Conservation (phyloP, 2,329 filamentous ascomycete genomes). For the Chaetomium globosum region DNA sequence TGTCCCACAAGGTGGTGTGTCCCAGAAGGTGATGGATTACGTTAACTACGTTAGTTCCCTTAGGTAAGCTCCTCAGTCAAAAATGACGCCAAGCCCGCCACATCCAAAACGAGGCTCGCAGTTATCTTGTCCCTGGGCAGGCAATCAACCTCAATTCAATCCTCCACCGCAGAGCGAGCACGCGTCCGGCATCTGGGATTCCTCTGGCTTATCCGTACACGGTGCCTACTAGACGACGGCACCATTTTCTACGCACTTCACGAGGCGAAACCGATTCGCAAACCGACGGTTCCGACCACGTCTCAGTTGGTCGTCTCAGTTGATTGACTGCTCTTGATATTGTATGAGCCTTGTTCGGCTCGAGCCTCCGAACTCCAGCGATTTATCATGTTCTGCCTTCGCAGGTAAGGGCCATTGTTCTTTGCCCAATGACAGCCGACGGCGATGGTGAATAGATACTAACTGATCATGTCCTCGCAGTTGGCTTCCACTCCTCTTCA, state of each 20-base stretch:
- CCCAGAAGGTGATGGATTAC: too few species aligned
- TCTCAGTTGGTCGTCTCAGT: neutral
- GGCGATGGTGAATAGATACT: slow-evolving; percentile 6
- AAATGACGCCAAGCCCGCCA: neutral
- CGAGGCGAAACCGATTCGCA: neutral
- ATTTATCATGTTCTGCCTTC: slow-evolving; percentile 61
- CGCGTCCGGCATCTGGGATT: neutral
- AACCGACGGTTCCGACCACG: neutral
- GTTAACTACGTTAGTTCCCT: too few species aligned
- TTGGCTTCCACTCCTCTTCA: slow-evolving; percentile 86
- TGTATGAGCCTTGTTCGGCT: neutral
- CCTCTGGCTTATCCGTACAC: neutral
- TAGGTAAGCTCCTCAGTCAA: neutral
- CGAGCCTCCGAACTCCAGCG: neutral
- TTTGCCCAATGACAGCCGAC: neutral
- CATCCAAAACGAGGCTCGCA: neutral
- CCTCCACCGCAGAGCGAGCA: neutral
- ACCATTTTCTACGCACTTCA: neutral
- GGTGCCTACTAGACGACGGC: neutral
- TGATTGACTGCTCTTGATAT: neutral
- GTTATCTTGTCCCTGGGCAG: neutral
- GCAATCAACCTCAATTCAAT: neutral
- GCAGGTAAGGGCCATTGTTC: slow-evolving; percentile 52
- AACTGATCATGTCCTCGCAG: slow-evolving; percentile 48
- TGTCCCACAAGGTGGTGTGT: too few species aligned